Base-by-base conservation (phyloP, 129 eudicot species). In the Lonicera japonica region DNA sequence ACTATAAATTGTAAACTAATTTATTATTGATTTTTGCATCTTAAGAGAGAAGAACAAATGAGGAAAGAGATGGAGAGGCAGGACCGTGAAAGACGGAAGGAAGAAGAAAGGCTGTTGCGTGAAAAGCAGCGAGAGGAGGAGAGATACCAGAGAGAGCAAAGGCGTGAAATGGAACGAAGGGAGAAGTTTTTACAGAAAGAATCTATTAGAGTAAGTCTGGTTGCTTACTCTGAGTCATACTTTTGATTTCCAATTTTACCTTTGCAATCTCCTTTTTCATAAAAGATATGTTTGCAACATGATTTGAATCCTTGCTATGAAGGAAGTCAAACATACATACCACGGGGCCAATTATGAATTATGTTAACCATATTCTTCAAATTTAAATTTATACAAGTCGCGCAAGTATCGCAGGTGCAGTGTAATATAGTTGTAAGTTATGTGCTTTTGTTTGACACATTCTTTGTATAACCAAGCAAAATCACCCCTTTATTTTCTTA, bases 121-220 rank as follows among this genome's bases (percentile, higher is more conserved):
- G 95, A 91, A 77, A 87, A 84, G 67, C 95, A 79, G 69, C 94
- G 95, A 2, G 97, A 91, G 76, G 97, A 86, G 74, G 97, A 87
- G 71, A 75, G 97, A 67, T 80, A 70, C 71, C 95, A 79, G 64
- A 73, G 90, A 74, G 97, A 91, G 79, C 94, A 91, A 77, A 84
- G 79, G 64, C 96, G 96, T 70, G 95, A 91, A 75, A 77, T 87
- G 95, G 97, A 91, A 73, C 70, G 94, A 61, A 80, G 86, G 66
- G 90, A 87, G 63, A 91, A 87, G 75, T 84, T 79, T 62, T 68
- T 87, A 69, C 89, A 82, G 68, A 91, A 84, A 60, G 97, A 91
- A 69, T 87, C 88, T 47, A 69, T 82, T 9, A 79, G 86, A 82
- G 97, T 91, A 77, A 77, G 82, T 75, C 38, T 36, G 34, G 8